Evolutionary conservation across 2,329 filamentous ascomycete genomes (phyloP), one percentile per base, ranked within the genome.

Genomic region (Apiospora arundinis): DNA sequence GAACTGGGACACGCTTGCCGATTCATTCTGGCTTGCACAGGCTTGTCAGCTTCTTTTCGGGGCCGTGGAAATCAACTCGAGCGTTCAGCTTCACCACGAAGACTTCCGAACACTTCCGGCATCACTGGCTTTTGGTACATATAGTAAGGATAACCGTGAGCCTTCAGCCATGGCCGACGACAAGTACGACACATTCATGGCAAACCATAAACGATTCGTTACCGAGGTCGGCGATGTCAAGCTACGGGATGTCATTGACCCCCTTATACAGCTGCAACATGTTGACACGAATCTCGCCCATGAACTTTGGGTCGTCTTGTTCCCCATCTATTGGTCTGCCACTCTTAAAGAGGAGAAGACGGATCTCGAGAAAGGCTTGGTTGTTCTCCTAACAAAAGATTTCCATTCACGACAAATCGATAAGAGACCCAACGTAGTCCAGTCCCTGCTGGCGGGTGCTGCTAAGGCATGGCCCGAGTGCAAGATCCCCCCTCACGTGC

Each of bases 11-110:
- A 97, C 94, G 0, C 86, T 99, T 67, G 91, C 91, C 1, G 96
- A 99, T 76, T 97, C 94, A 1, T 99, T 97, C 84, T 99, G 97
- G 97, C 86, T 99, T 68, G 92, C 95, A 52, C 96, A 99, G 82
- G 95, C 97, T 45, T 95, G 95, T 23, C 96, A 99, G 78, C 87
- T 99, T 52, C 90, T 99, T 70, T 90, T 99, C 74, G 95, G 96
- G 21, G 95, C 94, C 8, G 89, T 98, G 56, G 96, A 99, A 80
- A 92, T 94, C 86, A 94, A 93, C 75, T 88, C 89, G n/a, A 87
- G 89, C 18, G 90, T 94, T 42, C 92, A 94, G 75, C 86, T 99
- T 69, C 92, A 98, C 76, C 80, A 87, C 0, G 94, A 97, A 14
- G 96, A 99, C 81, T 95, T 97, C 83, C 92, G 90, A 71, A 88